Evolutionary conservation across 2,329 filamentous ascomycete species (phyloP), one percentile per base, ranked within the genome.

Genomic region (Colletotrichum sp.): DNA sequence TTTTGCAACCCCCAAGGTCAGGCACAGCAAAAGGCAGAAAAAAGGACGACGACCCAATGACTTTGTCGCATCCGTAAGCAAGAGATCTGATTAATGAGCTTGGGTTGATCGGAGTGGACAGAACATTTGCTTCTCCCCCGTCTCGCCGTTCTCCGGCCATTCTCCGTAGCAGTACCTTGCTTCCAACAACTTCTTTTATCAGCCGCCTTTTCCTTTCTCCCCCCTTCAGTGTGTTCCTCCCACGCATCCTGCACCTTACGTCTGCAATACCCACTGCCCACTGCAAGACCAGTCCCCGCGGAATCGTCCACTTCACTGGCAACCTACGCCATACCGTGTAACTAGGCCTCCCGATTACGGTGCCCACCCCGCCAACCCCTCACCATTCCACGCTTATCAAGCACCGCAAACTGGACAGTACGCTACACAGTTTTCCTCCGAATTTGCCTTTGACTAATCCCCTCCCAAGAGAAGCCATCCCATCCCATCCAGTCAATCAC

Each of bases 321-420:
- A 57, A 68, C 39, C 32, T 64, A 52, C 44, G 32, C 73, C 29
- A 65, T 76, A 76, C 74, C 57, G 74, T 76, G 71, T 36, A 34
- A 63, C 6, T 29, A 34, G 69, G 19, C 16, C 29, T 8, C 34
- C 44, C 62, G 64, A 76, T 74, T 61, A 76, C 72, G 8, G 63
- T 75, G 65, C 16, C 64, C 72, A 72, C 76, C 76, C 76, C 69
- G 76, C 72, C 76, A 72, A 77, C 69, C 76, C 76, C 76, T 76
- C 72, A 75, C 69, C 67, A 57, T 69, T 69, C 49, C 68, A 57
- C 74, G 74, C 74, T 76, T 69, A 69, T 76, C 74, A 74, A 76
- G 70, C 74, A 74, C 64, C 19, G 34, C 44, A 55, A 16, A 19
- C 44, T 59, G 32, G 71, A 69, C 73, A 73, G 73, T 63, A 66